These are phyloP conservation scores for Picocystis sp. DNA, from an alignment of 163 green algal genomes.

Conservation along the genomic window DNA sequence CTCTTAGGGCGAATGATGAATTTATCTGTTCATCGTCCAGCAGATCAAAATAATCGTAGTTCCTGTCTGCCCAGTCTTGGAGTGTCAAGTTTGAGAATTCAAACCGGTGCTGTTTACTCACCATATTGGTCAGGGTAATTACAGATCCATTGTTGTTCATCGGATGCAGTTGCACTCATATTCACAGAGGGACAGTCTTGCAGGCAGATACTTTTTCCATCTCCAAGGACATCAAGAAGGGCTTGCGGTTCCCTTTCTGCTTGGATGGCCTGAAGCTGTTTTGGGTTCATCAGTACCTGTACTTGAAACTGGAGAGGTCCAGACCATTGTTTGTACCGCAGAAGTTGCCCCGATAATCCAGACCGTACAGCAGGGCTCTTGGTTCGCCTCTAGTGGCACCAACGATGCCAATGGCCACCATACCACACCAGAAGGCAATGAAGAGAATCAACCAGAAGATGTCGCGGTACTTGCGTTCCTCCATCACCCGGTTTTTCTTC, in stretches of 20 bases:
- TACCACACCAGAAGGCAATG: slow-evolving; percentile 50
- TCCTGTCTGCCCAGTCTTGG: too few species aligned
- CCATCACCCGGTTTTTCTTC: not conserved
- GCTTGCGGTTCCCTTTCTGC: not conserved
- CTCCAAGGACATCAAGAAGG: slow-evolving; percentile 3
- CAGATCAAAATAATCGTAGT: too few species aligned
- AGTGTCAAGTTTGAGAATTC: too few species aligned
- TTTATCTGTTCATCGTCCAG: too few species aligned
- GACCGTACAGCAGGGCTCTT: slow-evolving; percentile 42
- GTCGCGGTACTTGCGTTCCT: slow-evolving; percentile 37
- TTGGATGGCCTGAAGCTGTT: too few species aligned
- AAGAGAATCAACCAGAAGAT: slow-evolving; percentile 55
- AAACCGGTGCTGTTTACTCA: not conserved
- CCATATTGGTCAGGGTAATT: slow-evolving; percentile 16
- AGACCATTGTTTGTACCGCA: slow-evolving; percentile 39
- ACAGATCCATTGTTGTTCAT: slow-evolving; percentile 14
- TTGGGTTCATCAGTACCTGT: slow-evolving; percentile 1
- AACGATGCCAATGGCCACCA: slow-evolving; percentile 44
- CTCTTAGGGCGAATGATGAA: too few species aligned
- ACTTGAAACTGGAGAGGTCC: slow-evolving; percentile 1
- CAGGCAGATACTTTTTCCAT: slow-evolving; percentile 18
- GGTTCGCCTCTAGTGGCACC: slow-evolving; percentile 38
- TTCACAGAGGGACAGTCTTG: slow-evolving; percentile 12
- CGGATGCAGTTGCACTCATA: slow-evolving; percentile 1
- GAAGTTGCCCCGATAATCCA: slow-evolving; percentile 59